phyloP scores from a whole-genome alignment of 148 eudicot genomes.

The Bassia scoparia region DNA sequence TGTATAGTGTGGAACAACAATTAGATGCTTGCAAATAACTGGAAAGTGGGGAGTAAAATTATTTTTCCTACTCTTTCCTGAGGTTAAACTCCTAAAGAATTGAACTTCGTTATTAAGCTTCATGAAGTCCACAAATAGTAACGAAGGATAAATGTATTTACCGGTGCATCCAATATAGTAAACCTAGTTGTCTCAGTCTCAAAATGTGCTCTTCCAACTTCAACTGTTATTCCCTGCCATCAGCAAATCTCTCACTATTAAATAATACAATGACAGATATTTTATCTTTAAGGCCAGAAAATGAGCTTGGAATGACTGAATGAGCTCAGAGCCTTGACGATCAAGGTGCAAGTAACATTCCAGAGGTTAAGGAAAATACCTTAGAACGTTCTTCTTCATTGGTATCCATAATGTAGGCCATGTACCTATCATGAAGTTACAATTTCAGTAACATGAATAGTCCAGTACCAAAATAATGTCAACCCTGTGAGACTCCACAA shows the following conservation, averaged over 20 bases:
- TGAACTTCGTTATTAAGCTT: background rate
- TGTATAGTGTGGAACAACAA: no score
- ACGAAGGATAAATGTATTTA: slow-evolving; percentile 20
- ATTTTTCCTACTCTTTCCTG: no score
- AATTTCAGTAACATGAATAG: background rate
- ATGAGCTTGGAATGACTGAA: background rate
- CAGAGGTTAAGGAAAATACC: slow-evolving; percentile 40
- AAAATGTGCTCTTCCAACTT: slow-evolving; percentile 95
- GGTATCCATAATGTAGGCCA: slow-evolving; percentile 99
- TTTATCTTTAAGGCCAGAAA: background rate
- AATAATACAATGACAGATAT: background rate
- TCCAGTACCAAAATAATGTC: background rate
- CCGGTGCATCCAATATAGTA: slow-evolving; percentile 98
- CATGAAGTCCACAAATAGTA: background rate
- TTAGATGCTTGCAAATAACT: no score
- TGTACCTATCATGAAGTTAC: slow-evolving; percentile 53
- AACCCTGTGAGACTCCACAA: background rate
- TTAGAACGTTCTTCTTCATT: slow-evolving; percentile 93
- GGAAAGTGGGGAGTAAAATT: no score
- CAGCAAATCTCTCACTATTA: background rate
- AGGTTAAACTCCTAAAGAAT: background rate
- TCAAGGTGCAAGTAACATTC: background rate
- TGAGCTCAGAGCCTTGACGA: background rate
- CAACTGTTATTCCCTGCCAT: slow-evolving; percentile 78
- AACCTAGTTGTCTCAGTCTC: slow-evolving; percentile 88